Evolutionary conservation across 139 green algal species (phyloP), one percentile per base, ranked within the genome.

Genomic region (Haematococcus sp.): DNA sequence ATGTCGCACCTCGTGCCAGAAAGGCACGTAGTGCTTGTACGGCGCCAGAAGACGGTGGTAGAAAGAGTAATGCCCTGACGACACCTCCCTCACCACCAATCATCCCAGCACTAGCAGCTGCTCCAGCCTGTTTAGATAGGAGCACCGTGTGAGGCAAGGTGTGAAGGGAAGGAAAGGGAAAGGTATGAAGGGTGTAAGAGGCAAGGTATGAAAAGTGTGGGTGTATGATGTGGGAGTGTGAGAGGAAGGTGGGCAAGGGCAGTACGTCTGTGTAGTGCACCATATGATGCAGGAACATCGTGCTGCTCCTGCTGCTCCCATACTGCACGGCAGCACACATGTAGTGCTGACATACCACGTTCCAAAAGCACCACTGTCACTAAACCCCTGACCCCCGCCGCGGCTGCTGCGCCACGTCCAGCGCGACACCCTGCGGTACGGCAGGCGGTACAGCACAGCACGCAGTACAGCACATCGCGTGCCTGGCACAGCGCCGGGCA

Each of bases 1-100:
- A n/a, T n/a, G n/a, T n/a, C 27, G 16, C 27, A 65, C 58, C 58
- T 65, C 3, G 2, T 32, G 30, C 73, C 78, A 83, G 9, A 83
- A 76, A 3, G 78, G 78, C 4, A 81, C 2, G 74, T 76, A 84
- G 78, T 84, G 78, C 27, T 63, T n/a, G 33, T 70, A 46, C 1
- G 79, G 74, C 54, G 69, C 32, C 7, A 84, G 63, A 3, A 84
- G 63, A 46, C 78, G 79, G 64, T 84, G 79, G 70, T 79, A 84
- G 74, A 68, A 84, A 1, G 74, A 74, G 30, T 49, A 15, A 69
- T 84, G 78, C 0, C 79, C 79, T n/a, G n/a, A n/a, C 1, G 23
- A 61, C 46, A 78, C 79, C 64, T 84, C 79, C 56, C 81, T 81
- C 23, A 84, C 46, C 5, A 80, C 63, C 32, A 84, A 32, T 2